Percentiles rank a stretch among this genome's conserved stretches.
Evolutionary conservation across 495 filamentous ascomycete species (phyloP).

Genomic region (Tuber borchii): DNA sequence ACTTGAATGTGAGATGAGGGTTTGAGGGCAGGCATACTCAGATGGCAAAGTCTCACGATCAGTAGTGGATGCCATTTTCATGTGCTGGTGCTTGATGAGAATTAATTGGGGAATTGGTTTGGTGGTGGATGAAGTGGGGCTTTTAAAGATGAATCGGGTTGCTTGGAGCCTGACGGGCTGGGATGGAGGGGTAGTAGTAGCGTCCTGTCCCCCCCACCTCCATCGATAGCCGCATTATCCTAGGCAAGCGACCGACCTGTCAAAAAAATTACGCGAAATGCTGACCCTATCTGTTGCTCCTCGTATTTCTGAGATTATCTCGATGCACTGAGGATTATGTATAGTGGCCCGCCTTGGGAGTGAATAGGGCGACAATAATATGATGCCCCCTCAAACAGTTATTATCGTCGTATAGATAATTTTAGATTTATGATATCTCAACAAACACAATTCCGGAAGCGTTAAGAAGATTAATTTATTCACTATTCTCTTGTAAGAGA

Average conservation of each 20-base stretch:
- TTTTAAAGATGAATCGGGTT: slow-evolving; percentile 7
- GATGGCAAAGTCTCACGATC: slow-evolving; percentile 53
- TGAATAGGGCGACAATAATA: background rate
- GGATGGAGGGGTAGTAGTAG: slow-evolving; percentile 15
- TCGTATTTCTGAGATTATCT: background rate
- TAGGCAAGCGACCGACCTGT: background rate
- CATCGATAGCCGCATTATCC: background rate
- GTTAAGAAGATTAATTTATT: background rate
- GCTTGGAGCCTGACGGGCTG: slow-evolving; percentile 3
- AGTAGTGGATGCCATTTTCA: slow-evolving; percentile 45
- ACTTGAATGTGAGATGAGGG: slow-evolving; percentile 19
- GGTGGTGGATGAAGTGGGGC: background rate
- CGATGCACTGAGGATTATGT: background rate
- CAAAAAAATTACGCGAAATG: background rate
- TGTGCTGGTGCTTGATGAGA: slow-evolving; percentile 43
- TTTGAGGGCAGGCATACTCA: slow-evolving; percentile 43
- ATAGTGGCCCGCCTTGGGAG: background rate
- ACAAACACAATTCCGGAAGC: background rate
- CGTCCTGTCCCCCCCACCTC: background rate
- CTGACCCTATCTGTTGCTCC: background rate
- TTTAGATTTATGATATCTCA: background rate
- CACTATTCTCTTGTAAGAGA: background rate
- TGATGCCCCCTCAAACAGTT: background rate
- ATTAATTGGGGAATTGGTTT: background rate
- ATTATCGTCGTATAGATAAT: background rate